phyloP scores from a whole-genome alignment of 306 rosid species.

The Pueraria montana region DNA sequence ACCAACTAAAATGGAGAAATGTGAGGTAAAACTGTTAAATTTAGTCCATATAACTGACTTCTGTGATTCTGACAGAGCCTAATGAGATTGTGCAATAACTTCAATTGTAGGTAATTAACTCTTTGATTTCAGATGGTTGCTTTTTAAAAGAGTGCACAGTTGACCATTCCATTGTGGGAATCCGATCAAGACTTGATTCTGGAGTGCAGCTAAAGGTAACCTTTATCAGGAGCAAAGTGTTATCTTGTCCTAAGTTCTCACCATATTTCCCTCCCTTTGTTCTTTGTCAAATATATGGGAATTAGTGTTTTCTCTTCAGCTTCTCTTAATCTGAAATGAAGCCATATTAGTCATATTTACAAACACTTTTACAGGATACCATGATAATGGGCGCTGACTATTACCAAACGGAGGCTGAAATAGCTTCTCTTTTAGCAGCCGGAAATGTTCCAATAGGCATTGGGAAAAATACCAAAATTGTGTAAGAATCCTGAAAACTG shows the following conservation, averaged over 20 bases:
- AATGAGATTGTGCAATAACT: conserved; percentile 49
- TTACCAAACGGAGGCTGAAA: conserved; percentile 62
- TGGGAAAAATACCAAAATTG: conserved; percentile 58
- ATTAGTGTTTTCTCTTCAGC: background rate
- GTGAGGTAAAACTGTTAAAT: conserved; percentile 49
- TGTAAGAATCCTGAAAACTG: conserved; percentile 51
- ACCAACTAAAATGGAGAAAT: conserved; percentile 61
- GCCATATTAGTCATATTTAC: conserved; percentile 28
- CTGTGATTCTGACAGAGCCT: conserved; percentile 45
- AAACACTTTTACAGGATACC: conserved; percentile 55
- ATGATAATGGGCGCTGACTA: conserved; percentile 63
- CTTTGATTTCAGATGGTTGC: conserved; percentile 68
- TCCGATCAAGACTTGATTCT: conserved; percentile 59
- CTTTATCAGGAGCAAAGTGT: background rate
- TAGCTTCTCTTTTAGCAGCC: conserved; percentile 51
- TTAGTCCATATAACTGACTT: conserved; percentile 24
- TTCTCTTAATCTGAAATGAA: conserved; percentile 39
- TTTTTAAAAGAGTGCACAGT: conserved; percentile 58
- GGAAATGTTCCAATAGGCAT: conserved; percentile 64
- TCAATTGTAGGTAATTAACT: conserved; percentile 59
- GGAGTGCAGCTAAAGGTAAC: conserved; percentile 60
- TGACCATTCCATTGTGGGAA: conserved; percentile 64
- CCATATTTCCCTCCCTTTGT: conserved; percentile 11
- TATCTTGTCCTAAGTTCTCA: background rate
- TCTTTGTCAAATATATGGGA: conserved; percentile 1